A percentile compares a stretch with the other conserved stretches of the same genome.
Evolutionary conservation across 2,329 filamentous ascomycete species (phyloP).

Genomic region (Colletotrichum spinosum): DNA sequence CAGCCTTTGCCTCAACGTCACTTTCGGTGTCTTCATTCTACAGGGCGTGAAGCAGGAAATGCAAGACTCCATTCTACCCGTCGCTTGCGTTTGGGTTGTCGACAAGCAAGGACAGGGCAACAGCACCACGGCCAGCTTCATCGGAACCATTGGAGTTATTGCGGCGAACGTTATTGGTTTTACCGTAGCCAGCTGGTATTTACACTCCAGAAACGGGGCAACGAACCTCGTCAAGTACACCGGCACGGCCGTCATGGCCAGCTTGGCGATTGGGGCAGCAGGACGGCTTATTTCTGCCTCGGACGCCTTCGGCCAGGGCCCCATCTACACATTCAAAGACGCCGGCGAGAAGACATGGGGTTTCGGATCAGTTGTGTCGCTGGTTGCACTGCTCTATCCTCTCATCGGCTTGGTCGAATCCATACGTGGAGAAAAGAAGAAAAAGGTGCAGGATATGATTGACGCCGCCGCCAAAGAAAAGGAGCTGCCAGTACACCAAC

Average conservation of each 20-base stretch:
- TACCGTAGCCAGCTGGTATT: conserved; percentile 70
- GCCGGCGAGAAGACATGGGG: conserved; percentile 68
- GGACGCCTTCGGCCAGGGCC: conserved; percentile 67
- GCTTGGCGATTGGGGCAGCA: conserved; percentile 69
- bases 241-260: conserved; percentile 66
- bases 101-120: conserved; percentile 46
- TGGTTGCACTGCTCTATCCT: conserved; percentile 70
- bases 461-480: conserved; percentile 5
- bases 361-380: conserved; percentile 71
- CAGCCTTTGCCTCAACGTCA: conserved; percentile 69
- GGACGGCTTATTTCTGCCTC: conserved; percentile 67
- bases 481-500: background rate
- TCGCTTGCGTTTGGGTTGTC: conserved; percentile 70
- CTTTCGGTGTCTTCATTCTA: conserved; percentile 68
- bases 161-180: conserved; percentile 70
- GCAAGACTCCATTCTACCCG: conserved; percentile 64
- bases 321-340: conserved; percentile 63
- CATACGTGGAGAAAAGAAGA: conserved; percentile 59
- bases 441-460: conserved; percentile 37
- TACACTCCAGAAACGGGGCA: conserved; percentile 66
- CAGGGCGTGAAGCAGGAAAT: conserved; percentile 65
- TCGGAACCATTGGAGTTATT: conserved; percentile 72
- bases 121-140: conserved; percentile 59
- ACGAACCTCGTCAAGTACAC: conserved; percentile 65
- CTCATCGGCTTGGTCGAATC: conserved; percentile 71